Evolutionary conservation across 2,329 filamentous ascomycete species (phyloP), one percentile per base, ranked within the genome.

Genomic region (Neonectria sp.): DNA sequence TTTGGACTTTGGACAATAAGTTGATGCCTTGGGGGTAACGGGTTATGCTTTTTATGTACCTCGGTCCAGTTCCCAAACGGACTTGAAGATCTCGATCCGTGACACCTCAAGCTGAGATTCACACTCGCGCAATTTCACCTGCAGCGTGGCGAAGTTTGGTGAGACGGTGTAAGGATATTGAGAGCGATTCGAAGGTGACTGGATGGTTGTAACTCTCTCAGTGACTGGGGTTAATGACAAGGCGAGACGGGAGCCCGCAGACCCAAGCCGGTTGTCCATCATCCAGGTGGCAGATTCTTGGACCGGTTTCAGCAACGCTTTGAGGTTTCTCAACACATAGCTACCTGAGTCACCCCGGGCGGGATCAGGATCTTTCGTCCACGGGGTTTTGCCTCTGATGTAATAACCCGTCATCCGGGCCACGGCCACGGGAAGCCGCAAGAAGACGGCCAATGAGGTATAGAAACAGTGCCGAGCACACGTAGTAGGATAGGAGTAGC

Each of bases 371-470:
- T 33, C 31, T 24, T 31, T 31, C 17, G 21, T 4, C 6, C 46
- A 33, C 15, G 2, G 27, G 21, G n/a, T 43, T 29, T 35, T 11
- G 43, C 31, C 48, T 33, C 43, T 45, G 35, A 53, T 51, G 45
- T 49, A 45, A 33, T 27, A 40, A 37, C 52, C 60, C 52, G 53
- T 51, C 45, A 8, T 13, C 53, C 60, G 45, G 52, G 45, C 60
- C 60, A 45, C 31, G 24, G 52, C 4, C 17, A 12, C 33, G 25
- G 31, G 49, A 21, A 21, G 24, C n/a, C 31, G 46, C 43, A 40
- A 43, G 60, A 63, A 25, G 17, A 45, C 33, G 33, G n/a, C 52
- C 52, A 63, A 56, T 35, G 37, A 57, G 60, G 60, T 12, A 6
- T 4, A 57, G 46, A 7, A 31, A 48, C 27, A 31, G 11, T 31